Evolutionary conservation across 257 asterid species (phyloP).

Genomic region (Jaltomata sinuosa): DNA sequence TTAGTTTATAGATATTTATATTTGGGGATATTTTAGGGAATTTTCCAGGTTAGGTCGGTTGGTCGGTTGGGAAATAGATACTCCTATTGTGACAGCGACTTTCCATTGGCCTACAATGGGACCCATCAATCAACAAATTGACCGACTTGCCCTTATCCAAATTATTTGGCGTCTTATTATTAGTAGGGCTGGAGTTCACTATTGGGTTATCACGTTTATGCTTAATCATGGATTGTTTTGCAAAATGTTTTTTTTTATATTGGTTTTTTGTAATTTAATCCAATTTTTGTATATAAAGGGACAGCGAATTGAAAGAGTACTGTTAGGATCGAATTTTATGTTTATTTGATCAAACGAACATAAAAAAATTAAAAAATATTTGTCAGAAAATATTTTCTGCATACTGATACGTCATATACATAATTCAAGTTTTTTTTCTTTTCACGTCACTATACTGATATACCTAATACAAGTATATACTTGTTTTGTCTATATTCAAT

Average conservation of each 20-base stretch:
- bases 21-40: not conserved
- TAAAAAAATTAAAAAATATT: no score
- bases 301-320: not conserved
- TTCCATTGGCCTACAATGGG: not conserved
- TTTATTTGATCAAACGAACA: not conserved
- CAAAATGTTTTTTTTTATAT: no score
- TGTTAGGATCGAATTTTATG: not conserved
- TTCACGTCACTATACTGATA: no score
- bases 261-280: no score
- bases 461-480: no score
- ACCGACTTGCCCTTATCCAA: conserved; percentile 12
- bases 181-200: no score
- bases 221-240: no score
- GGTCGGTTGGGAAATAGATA: conserved; percentile 44
- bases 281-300: not conserved
- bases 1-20: not conserved
- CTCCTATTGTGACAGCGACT: conserved; percentile 34
- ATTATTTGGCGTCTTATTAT: not conserved
- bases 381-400: no score
- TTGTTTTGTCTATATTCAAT: no score
- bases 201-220: no score
- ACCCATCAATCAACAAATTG: conserved; percentile 24
- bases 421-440: no score
- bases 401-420: no score
- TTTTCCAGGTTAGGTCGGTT: conserved; percentile 32